phyloP scores from a whole-genome alignment of 805 yeast genomes.

The Candida ovalis region DNA sequence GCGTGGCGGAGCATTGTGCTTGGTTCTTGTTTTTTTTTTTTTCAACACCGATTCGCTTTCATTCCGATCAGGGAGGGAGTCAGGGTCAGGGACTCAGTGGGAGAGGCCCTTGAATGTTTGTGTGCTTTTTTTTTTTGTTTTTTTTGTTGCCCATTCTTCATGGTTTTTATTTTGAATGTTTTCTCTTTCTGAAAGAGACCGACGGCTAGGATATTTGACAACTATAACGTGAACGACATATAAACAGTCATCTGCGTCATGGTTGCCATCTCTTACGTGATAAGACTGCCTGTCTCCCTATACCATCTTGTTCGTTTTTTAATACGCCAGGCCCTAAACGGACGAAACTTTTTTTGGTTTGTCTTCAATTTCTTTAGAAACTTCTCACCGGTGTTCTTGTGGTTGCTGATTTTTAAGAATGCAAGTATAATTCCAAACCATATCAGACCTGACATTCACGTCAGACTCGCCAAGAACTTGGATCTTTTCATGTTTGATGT shows the following conservation, averaged over 20 bases:
- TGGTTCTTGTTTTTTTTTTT: too few relatives aligned
- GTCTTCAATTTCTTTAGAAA: slow-evolving; percentile 43
- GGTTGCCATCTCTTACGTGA: not conserved
- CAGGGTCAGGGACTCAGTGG: too few relatives aligned
- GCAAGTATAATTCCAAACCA: slow-evolving; percentile 54
- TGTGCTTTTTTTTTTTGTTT: too few relatives aligned
- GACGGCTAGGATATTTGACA: too few relatives aligned
- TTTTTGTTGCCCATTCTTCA: too few relatives aligned
- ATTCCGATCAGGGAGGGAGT: too few relatives aligned
- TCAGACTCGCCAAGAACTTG: slow-evolving; percentile 39
- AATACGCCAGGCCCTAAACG: slow-evolving; percentile 17
- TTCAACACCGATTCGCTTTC: too few relatives aligned
- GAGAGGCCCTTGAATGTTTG: too few relatives aligned
- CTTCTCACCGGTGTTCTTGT: slow-evolving; percentile 49
- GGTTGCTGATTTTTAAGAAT: slow-evolving; percentile 56
- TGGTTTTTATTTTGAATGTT: too few relatives aligned
- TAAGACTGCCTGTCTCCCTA: slow-evolving; percentile 10
- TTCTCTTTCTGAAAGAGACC: too few relatives aligned
- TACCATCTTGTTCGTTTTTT: slow-evolving; percentile 13
- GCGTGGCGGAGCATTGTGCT: not conserved
- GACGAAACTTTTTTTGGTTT: slow-evolving; percentile 28
- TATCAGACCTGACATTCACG: slow-evolving; percentile 51
- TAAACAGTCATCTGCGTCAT: too few relatives aligned
- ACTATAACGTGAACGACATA: too few relatives aligned
- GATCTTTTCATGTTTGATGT: slow-evolving; percentile 39